These are phyloP conservation scores for Mycena metata DNA, from an alignment of 768 basidiomycete species.

Conservation along the genomic window DNA sequence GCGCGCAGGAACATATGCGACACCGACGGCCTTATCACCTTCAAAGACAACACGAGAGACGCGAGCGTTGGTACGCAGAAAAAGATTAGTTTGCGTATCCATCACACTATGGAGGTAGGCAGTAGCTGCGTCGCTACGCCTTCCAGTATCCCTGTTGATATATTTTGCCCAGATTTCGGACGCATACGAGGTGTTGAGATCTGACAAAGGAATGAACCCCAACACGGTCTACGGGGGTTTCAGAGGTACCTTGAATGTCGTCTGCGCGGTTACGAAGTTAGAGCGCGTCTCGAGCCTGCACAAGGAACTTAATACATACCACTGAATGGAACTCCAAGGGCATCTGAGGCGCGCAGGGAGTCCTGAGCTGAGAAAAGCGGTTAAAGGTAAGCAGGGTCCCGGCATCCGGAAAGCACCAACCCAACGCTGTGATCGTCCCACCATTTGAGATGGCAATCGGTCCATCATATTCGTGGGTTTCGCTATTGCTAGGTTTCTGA, in stretches of 20 bases:
- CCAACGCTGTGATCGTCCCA: conserved; percentile 69
- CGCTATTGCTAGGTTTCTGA: conserved; percentile 74
- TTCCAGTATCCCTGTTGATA: conserved; percentile 79
- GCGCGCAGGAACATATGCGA: too few species aligned
- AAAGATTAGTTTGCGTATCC: conserved; percentile 76
- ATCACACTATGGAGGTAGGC: conserved; percentile 69
- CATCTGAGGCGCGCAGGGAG: conserved; percentile 74
- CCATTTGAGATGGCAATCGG: conserved; percentile 82
- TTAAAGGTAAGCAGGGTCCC: background rate
- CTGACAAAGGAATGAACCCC: too few species aligned
- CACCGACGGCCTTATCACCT: conserved; percentile 66
- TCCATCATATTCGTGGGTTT: conserved; percentile 78
- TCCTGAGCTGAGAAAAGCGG: conserved; percentile 62
- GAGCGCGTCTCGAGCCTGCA: background rate
- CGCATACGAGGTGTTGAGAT: conserved; percentile 70
- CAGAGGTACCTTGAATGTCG: conserved; percentile 78
- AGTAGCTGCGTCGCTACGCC: conserved; percentile 79
- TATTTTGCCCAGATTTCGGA: conserved; percentile 85
- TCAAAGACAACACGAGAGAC: conserved; percentile 81
- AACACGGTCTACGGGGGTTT: too few species aligned
- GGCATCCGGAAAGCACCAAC: conserved; percentile 15
- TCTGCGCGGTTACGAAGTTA: conserved; percentile 53
- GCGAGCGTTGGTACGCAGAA: conserved; percentile 74
- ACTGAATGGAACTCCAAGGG: conserved; percentile 73
- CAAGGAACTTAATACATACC: conserved; percentile 54